These are phyloP conservation scores for Xanthoconium separans DNA, from an alignment of 1,284 basidiomycete genomes.

Conservation along the genomic window DNA sequence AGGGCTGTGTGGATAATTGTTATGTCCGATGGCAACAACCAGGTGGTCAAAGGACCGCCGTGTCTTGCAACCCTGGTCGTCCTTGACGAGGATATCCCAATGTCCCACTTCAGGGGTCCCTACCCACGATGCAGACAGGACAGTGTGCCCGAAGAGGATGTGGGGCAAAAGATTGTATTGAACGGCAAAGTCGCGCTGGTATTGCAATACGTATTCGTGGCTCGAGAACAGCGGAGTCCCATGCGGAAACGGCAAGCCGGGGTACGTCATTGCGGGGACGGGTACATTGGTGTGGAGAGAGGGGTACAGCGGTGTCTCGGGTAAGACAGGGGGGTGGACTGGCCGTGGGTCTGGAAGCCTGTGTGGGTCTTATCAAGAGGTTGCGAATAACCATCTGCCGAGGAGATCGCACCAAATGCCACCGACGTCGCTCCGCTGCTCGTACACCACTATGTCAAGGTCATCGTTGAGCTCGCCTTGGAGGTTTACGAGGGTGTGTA, in stretches of 20 bases:
- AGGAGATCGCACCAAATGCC: conserved; percentile 44
- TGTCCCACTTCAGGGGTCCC: conserved; percentile 39
- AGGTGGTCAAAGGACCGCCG: conserved; percentile 47
- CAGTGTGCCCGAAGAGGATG: conserved; percentile 40
- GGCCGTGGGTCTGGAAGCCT: conserved; percentile 46
- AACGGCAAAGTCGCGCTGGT: conserved; percentile 44
- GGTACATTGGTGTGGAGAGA: conserved; percentile 56
- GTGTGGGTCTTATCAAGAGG: neutral
- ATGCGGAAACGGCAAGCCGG: conserved; percentile 49
- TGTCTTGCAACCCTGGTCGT: conserved; percentile 15
- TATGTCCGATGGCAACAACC: conserved; percentile 53
- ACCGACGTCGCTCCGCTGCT: conserved; percentile 49
- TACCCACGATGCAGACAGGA: conserved; percentile 46
- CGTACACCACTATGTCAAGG: conserved; percentile 53
- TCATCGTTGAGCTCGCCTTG: conserved; percentile 36
- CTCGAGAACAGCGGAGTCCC: conserved; percentile 44
- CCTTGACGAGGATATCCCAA: conserved; percentile 43
- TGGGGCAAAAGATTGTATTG: conserved; percentile 40
- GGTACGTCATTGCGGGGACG: conserved; percentile 52
- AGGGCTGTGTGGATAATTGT: conserved; percentile 47
- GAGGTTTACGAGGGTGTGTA: conserved; percentile 51
- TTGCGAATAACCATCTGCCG: neutral
- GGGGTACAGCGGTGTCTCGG: conserved; percentile 56
- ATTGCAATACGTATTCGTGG: conserved; percentile 46
- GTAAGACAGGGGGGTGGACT: conserved; percentile 44